Conservation (phyloP, 352 stramenopile genomes). For the Pythium myriotylum region DNA sequence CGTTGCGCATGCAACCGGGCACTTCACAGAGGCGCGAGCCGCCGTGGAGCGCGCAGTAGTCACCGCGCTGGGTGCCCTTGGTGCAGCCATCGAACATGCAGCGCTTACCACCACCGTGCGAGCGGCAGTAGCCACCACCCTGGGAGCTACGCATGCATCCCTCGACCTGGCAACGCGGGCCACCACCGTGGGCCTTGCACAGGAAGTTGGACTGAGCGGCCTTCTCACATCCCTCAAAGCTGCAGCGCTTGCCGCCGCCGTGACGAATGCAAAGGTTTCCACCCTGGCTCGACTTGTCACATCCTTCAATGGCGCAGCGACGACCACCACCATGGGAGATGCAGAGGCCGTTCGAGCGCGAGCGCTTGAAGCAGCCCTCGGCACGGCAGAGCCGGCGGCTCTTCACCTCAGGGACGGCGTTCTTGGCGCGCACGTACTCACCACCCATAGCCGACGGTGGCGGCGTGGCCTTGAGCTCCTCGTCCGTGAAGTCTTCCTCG, state of each 20-base stretch:
- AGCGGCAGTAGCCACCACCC: slow-evolving; percentile 82
- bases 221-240: slow-evolving; percentile 76
- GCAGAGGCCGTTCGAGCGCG: slow-evolving; percentile 84
- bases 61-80: slow-evolving; percentile 79
- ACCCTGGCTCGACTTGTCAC: slow-evolving; percentile 78
- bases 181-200: slow-evolving; percentile 85
- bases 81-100: slow-evolving; percentile 85
- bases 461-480: slow-evolving; percentile 68
- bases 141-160: slow-evolving; percentile 84
- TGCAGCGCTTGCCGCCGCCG: slow-evolving; percentile 84
- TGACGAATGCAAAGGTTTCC: slow-evolving; percentile 85
- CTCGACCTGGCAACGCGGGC: slow-evolving; percentile 65
- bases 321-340: slow-evolving; percentile 81
- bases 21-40: slow-evolving; percentile 80
- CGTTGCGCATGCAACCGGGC: slow-evolving; percentile 86
- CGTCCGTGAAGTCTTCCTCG: slow-evolving; percentile 68
- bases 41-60: slow-evolving; percentile 83
- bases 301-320: slow-evolving; percentile 81
- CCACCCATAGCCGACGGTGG: slow-evolving; percentile 19
- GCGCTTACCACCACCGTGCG: slow-evolving; percentile 80
- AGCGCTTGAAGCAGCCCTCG: slow-evolving; percentile 85
- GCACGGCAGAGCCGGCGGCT: slow-evolving; percentile 72
- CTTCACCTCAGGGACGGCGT: slow-evolving; percentile 45
- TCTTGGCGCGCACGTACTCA: slow-evolving; percentile 12
- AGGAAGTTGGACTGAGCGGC: slow-evolving; percentile 81